Base-by-base conservation (phyloP, 345 rosid genomes). In the Chamaenerion angustifolium region DNA sequence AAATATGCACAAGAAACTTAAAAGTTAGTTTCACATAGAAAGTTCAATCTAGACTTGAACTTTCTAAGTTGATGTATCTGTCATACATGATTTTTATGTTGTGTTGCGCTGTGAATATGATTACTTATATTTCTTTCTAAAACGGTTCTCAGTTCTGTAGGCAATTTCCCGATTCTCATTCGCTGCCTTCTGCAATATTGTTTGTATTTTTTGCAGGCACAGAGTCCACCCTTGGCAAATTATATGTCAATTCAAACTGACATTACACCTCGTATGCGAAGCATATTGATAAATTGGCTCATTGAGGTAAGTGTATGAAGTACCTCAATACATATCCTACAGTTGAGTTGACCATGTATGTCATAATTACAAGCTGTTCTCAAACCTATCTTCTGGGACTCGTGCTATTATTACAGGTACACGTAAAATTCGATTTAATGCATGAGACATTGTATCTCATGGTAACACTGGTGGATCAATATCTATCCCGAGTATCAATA, bases 271-370 rank as follows among this genome's bases (percentile, higher is more conserved):
- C 68, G 54, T 44, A 83, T 83, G 73, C 81, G 98, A 63, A 85
- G 88, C 69, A 76, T 92, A 56, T 67, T 92, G 72, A 67, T 92
- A 74, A 92, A 92, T 72, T 92, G 98, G 98, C 79, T 92, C 51
- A 64, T 87, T 66, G 98, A 92, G 75, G 98, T 92, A 71, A 49
- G 45, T 31, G n/a, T 47, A 21, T 55, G n/a, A 56, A 45, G 48
- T 55, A 21, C 18, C 46, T 56, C 46, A 48, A 27, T 12, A 7
- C 18, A 14, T 16, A 14, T 18, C 42, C 42, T 27, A 17, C 43
- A 8, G n/a, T 31, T 19, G 27, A 6, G 16, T 12, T 14, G 11
- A n/a, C 14, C 16, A 10, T 49, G 17, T 16, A 10, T 49, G 17
- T 16, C 1, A 14, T 31, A 11, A 13, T 14, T 50, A 35, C 35